Evolutionary conservation across 768 basidiomycete species (phyloP).

Genomic region (Termitomyces bulborhizus): DNA sequence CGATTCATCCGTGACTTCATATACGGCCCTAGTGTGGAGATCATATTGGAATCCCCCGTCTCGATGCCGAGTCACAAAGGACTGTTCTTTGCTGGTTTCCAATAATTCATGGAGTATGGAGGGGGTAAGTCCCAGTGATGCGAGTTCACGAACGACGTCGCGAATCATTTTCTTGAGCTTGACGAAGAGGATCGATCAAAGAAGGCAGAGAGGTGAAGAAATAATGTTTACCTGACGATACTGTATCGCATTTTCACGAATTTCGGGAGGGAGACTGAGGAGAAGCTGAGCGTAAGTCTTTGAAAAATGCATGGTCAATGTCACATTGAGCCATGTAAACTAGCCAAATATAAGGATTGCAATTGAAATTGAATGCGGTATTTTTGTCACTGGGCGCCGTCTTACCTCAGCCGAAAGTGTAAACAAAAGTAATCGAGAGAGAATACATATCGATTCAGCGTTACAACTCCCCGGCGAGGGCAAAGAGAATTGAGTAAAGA

Average conservation of each 20-base stretch:
- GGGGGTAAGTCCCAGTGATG: constrained; percentile 57
- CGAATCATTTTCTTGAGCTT: constrained; percentile 92
- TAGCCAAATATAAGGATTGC: neutral
- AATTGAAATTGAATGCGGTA: neutral
- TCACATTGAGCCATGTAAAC: neutral
- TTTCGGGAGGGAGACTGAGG: constrained; percentile 64
- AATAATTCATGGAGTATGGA: constrained; percentile 39
- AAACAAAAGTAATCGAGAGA: neutral
- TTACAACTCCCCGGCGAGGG: neutral
- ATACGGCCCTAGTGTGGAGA: constrained; percentile 32
- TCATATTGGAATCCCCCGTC: constrained; percentile 8
- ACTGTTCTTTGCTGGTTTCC: constrained; percentile 11
- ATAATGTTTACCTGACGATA: constrained; percentile 59
- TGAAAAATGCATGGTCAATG: constrained; percentile 58
- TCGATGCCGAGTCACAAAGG: constrained; percentile 15
- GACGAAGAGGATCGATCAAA: neutral
- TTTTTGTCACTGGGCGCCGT: neutral
- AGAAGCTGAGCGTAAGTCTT: constrained; percentile 64
- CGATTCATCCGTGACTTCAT: constrained; percentile 47
- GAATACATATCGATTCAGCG: neutral
- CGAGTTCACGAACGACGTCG: constrained; percentile 72
- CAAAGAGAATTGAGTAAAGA: neutral
- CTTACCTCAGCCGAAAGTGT: neutral
- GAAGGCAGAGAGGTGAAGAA: neutral
- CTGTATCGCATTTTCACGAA: constrained; percentile 74